Evolutionary conservation across 352 stramenopile species (phyloP).

Genomic region (Aphanomyces euteiches): DNA sequence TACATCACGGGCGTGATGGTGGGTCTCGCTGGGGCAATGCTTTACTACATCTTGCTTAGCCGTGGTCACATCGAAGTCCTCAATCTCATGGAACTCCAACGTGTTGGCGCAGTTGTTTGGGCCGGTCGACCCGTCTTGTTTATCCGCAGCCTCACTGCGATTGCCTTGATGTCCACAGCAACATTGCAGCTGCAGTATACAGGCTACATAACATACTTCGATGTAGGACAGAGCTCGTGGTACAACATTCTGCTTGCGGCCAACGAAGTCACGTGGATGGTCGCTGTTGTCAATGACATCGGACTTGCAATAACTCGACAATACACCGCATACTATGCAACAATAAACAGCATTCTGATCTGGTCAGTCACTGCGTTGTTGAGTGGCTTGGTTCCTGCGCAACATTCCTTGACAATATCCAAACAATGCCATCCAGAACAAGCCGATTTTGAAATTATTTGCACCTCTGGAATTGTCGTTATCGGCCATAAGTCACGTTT

Average conservation of each 20-base stretch:
- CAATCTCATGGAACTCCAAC: slow-evolving; percentile 22
- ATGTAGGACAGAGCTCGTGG: neutral
- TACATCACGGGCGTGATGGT: slow-evolving; percentile 21
- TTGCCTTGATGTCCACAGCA: slow-evolving; percentile 9
- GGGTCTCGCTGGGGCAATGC: slow-evolving; percentile 1
- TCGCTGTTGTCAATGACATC: slow-evolving; percentile 14
- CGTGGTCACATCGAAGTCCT: slow-evolving; percentile 15
- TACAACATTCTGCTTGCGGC: slow-evolving; percentile 19
- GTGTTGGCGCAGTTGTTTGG: slow-evolving; percentile 28
- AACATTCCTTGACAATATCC: neutral
- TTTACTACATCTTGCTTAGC: slow-evolving; percentile 23
- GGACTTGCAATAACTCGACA: slow-evolving; percentile 10
- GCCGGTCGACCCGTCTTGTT: slow-evolving; percentile 21
- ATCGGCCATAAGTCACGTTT: slow-evolving; percentile 17
- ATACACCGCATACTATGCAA: slow-evolving; percentile 14
- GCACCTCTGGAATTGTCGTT: neutral
- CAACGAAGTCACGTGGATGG: slow-evolving; percentile 29
- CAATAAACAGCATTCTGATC: slow-evolving; percentile 2
- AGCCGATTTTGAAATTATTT: slow-evolving; percentile 19
- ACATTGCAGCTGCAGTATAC: slow-evolving; percentile 13
- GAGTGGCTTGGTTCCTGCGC: neutral
- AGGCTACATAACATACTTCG: neutral
- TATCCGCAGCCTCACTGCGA: slow-evolving; percentile 24
- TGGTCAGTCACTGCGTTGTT: slow-evolving; percentile 4
- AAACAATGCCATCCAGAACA: neutral